Conservation (phyloP, 139 green algal genomes). For the Gonium pectorale region DNA sequence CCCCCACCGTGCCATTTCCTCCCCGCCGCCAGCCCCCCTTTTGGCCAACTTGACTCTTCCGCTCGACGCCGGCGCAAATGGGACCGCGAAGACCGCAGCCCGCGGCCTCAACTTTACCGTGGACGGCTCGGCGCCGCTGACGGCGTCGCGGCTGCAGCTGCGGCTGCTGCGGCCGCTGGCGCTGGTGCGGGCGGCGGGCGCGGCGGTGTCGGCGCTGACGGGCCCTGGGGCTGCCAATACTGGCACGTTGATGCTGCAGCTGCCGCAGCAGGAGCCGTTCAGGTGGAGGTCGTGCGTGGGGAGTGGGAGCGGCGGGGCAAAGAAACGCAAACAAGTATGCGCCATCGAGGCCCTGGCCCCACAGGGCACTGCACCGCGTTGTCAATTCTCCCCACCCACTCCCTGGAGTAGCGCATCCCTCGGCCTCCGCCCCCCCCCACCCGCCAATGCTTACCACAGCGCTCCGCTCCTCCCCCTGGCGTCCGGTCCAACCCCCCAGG, state of each 20-base stretch:
- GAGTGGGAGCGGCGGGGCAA: too few species aligned
- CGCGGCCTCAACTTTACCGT: constrained; percentile 33
- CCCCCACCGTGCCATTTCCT: neutral
- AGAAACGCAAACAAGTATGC: too few species aligned
- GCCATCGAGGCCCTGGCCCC: too few species aligned
- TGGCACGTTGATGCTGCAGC: constrained; percentile 15
- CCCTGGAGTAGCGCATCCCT: too few species aligned
- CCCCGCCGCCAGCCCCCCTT: neutral
- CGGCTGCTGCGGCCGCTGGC: constrained; percentile 46
- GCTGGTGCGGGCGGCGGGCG: constrained; percentile 38
- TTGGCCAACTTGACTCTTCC: neutral
- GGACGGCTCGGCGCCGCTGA: neutral
- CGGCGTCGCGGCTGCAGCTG: constrained; percentile 48
- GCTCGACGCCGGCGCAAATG: neutral
- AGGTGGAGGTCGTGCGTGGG: too few species aligned
- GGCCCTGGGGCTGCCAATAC: neutral
- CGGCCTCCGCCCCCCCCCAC: too few species aligned
- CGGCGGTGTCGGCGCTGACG: constrained; percentile 19
- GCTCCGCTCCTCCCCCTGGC: too few species aligned
- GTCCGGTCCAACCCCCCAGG: too few species aligned
- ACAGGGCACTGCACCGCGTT: too few species aligned
- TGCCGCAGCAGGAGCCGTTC: neutral
- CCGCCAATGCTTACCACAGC: too few species aligned
- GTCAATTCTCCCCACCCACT: too few species aligned
- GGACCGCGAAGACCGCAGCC: neutral